Conservation (phyloP, 257 asterid species). For the Prunella vulgaris region DNA sequence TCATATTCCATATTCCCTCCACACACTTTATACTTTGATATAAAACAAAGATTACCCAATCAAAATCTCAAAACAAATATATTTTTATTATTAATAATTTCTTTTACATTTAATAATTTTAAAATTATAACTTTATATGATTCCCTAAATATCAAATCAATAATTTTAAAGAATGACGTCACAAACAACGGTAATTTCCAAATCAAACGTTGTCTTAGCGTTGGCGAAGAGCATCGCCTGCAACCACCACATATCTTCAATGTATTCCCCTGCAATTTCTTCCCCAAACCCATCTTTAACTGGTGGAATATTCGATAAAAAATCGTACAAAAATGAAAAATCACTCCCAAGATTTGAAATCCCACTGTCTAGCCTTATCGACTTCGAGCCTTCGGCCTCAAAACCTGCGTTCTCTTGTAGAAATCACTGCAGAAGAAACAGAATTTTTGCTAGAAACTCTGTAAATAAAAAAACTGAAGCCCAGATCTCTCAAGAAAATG, state of each 20-base stretch:
- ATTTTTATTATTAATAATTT: no score
- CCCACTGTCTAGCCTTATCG: slow-evolving; percentile 14
- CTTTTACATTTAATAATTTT: no score
- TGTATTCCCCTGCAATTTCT: slow-evolving; percentile 26
- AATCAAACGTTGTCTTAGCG: no score
- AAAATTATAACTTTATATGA: no score
- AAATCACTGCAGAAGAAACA: slow-evolving; percentile 22
- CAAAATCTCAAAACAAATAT: no score
- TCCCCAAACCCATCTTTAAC: slow-evolving; percentile 24
- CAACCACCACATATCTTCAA: slow-evolving; percentile 19
- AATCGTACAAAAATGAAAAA: not conserved
- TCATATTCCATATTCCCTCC: no score
- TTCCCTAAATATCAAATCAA: no score
- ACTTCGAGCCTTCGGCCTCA: slow-evolving; percentile 6
- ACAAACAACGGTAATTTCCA: no score
- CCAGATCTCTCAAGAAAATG: slow-evolving; percentile 26
- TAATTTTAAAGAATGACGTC: no score
- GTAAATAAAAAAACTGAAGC: slow-evolving; percentile 29
- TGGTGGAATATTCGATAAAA: not conserved
- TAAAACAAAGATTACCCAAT: no score
- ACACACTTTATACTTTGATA: no score
- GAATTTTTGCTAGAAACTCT: slow-evolving; percentile 20
- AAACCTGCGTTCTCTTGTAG: not conserved
- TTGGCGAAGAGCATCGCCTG: not conserved
- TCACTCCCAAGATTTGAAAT: slow-evolving; percentile 13